Conservation (phyloP, 768 basidiomycete genomes). For the Boletus edulis region DNA sequence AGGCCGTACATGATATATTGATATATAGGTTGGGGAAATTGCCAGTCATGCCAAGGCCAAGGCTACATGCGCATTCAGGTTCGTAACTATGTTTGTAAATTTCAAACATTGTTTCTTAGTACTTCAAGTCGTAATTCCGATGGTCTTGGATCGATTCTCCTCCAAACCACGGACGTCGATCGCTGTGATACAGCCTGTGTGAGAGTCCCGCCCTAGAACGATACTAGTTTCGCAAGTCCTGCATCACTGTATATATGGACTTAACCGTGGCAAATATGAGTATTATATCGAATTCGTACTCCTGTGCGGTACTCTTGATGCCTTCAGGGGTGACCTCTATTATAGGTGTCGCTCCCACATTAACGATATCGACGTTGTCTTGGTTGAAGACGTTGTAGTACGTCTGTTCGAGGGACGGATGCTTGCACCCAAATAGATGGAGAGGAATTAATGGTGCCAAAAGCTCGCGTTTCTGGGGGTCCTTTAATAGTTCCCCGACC, state of each 20-base stretch:
- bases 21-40: not conserved
- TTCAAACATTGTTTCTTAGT: not conserved
- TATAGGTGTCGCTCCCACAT: slow-evolving; percentile 8
- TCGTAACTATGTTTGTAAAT: too few species aligned
- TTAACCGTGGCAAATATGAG: slow-evolving; percentile 5
- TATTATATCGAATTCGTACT: slow-evolving; percentile 10
- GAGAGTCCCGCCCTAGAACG: not conserved
- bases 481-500: not conserved
- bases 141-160: not conserved
- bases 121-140: not conserved
- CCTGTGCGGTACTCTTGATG: slow-evolving; percentile 4
- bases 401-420: not conserved
- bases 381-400: not conserved
- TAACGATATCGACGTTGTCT: slow-evolving; percentile 6
- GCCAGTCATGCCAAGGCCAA: not conserved
- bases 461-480: not conserved
- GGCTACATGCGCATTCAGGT: not conserved
- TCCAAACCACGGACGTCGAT: not conserved
- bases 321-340: slow-evolving; percentile 5
- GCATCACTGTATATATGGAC: not conserved
- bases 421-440: not conserved
- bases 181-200: not conserved
- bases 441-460: not conserved
- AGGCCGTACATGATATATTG: not conserved
- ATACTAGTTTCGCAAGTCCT: not conserved